A percentile compares a stretch with the other conserved stretches of the same genome.
These are phyloP conservation scores for Saturnispora besseyi DNA, from an alignment of 805 yeast genomes.

Conservation along the genomic window DNA sequence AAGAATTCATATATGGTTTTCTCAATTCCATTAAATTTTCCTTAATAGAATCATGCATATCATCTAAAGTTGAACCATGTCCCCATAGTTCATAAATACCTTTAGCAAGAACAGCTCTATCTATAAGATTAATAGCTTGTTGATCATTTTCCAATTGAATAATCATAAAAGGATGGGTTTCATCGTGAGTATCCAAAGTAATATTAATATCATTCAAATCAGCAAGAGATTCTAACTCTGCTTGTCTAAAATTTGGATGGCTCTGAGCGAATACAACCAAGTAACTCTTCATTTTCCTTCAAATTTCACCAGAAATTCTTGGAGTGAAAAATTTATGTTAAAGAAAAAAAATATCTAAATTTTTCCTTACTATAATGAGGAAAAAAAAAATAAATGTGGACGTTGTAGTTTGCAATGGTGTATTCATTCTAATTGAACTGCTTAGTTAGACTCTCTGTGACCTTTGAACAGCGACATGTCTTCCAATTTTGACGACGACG, in stretches of 20 bases:
- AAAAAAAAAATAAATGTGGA: not conserved
- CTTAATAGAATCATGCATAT: slow-evolving; percentile 46
- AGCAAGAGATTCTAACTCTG: slow-evolving; percentile 83
- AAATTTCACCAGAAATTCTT: not conserved
- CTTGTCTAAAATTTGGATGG: slow-evolving; percentile 65
- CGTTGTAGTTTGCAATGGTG: not conserved
- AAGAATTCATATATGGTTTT: slow-evolving; percentile 31
- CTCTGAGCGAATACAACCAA: slow-evolving; percentile 80
- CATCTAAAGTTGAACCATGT: slow-evolving; percentile 44
- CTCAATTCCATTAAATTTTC: slow-evolving; percentile 23
- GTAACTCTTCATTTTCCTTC: slow-evolving; percentile 44
- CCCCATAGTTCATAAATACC: slow-evolving; percentile 88
- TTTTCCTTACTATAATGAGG: not conserved
- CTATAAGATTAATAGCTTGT: slow-evolving; percentile 54
- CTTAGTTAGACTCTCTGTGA: not conserved
- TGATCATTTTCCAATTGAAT: slow-evolving; percentile 59
- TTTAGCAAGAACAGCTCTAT: slow-evolving; percentile 59
- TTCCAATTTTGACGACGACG: slow-evolving; percentile 78
- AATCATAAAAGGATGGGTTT: slow-evolving; percentile 58
- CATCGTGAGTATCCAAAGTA: slow-evolving; percentile 52
- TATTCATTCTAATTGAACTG: not conserved
- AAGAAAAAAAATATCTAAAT: not conserved
- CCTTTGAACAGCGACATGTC: slow-evolving; percentile 3
- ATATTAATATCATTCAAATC: slow-evolving; percentile 45
- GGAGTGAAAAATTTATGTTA: not conserved